Conservation (phyloP, 305 asterid genomes). For the Plantago rigida region DNA sequence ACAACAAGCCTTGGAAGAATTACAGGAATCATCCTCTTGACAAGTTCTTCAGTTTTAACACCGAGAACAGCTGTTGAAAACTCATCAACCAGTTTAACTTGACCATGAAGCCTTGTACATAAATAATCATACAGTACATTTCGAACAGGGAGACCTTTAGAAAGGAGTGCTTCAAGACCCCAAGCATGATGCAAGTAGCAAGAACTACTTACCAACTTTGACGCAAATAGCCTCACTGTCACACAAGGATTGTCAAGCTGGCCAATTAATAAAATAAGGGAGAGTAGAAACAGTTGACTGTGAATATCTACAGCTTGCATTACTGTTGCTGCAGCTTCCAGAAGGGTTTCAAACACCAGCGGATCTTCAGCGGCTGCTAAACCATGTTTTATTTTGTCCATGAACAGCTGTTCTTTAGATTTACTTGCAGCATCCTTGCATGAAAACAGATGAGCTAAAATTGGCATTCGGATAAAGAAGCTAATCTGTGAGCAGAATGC, state of each 20-base stretch:
- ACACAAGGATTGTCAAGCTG: slow-evolving; percentile 68
- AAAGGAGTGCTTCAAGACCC: slow-evolving; percentile 62
- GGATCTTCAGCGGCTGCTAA: slow-evolving; percentile 70
- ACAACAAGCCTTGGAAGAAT: slow-evolving; percentile 88
- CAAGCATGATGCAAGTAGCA: slow-evolving; percentile 54
- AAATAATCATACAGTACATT: slow-evolving; percentile 74
- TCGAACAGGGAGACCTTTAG: slow-evolving; percentile 55
- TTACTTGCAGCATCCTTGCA: slow-evolving; percentile 41
- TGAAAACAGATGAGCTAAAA: slow-evolving; percentile 52
- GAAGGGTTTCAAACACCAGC: slow-evolving; percentile 62
- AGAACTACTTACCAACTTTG: slow-evolving; percentile 61
- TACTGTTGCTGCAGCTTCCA: slow-evolving; percentile 68
- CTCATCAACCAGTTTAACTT: slow-evolving; percentile 69
- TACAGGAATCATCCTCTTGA: slow-evolving; percentile 74
- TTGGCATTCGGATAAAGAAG: slow-evolving; percentile 58
- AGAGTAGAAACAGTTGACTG: slow-evolving; percentile 62
- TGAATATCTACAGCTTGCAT: slow-evolving; percentile 60
- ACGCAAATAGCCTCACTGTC: slow-evolving; percentile 64
- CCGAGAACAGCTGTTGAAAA: slow-evolving; percentile 76
- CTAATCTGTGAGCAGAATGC: slow-evolving; percentile 65
- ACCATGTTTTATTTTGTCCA: slow-evolving; percentile 81
- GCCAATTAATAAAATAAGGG: slow-evolving; percentile 66
- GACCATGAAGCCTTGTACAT: slow-evolving; percentile 52
- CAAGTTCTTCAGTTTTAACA: slow-evolving; percentile 68
- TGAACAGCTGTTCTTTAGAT: slow-evolving; percentile 72